Evolutionary conservation across 306 rosid species (phyloP), one percentile per base, ranked within the genome.

Genomic region (Betula pendula): DNA sequence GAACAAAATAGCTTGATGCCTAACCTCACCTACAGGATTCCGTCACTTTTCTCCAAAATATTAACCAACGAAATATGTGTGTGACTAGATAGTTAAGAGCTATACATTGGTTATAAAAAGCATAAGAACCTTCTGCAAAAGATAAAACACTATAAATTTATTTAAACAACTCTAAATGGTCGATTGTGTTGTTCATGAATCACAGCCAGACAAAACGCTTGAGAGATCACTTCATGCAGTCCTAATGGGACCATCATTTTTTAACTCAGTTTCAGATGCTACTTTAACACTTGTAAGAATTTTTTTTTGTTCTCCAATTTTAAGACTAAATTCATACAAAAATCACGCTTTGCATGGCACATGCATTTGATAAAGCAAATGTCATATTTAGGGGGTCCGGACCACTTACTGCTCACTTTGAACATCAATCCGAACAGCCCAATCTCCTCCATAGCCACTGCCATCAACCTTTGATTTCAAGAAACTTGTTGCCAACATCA

Each of bases 381-480:
- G 19, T 43, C 56, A 63, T 43, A 12, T 48, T 48, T 80, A 75
- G 45, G 24, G 73, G 75, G 77, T 65, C 44, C 48, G 73, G 6
- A n/a, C 59, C 48, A 85, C 75, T 87, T 84, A 95, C 99, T 79
- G 84, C 66, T 85, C 86, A 71, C 52, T 25, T 68, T 82, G 86
- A 73, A 81, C 87, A 76, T 87, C 84, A 82, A 95, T 73, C 76
- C 83, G 92, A 79, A 89, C 92, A 19, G 94, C 89, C 99, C 99
- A 95, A 70, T 92, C 97, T 73, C 99, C 99, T 77, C 97, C 99
- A 58, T 89, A 95, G 81, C 97, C 97, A 67, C 97, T 87, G 60
- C 84, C 96, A n/a, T 81, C 88, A 42, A 49, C 86, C 84, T 92
- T 95, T 31, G 91, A 88, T 78, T 95, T 95, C 77, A 95, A 76